These are phyloP conservation scores for Eutrema salsugineum DNA, from an alignment of 441 rosid genomes.

Conservation along the genomic window DNA sequence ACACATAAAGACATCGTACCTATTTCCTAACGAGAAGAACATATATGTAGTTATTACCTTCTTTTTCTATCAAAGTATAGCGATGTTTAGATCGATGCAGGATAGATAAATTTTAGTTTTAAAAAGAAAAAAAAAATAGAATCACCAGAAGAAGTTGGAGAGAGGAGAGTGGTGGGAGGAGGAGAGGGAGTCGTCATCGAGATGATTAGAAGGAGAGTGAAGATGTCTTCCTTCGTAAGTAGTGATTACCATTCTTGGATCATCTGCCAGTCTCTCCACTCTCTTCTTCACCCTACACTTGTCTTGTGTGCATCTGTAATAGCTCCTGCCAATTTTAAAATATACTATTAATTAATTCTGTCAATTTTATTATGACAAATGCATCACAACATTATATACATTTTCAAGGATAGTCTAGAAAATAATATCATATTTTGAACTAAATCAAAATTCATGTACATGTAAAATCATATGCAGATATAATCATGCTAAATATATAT, in stretches of 20 bases:
- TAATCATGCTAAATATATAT: neutral
- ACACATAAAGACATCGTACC: neutral
- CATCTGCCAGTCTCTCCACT: constrained; percentile 96
- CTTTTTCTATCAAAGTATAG: neutral
- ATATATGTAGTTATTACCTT: neutral
- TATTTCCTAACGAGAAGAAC: constrained; percentile 3
- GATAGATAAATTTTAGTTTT: neutral
- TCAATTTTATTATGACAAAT: neutral
- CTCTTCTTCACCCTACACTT: constrained; percentile 92
- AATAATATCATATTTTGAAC: neutral
- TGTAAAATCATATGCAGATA: neutral
- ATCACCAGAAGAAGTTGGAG: constrained; percentile 72
- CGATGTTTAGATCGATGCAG: constrained; percentile 1
- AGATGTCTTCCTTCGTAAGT: constrained; percentile 94
- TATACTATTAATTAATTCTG: neutral
- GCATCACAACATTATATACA: neutral
- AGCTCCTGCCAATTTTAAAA: constrained; percentile 62
- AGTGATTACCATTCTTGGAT: constrained; percentile 98
- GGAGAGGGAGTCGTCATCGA: constrained; percentile 59
- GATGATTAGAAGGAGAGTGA: constrained; percentile 84
- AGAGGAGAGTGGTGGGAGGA: constrained; percentile 49
- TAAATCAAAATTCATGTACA: neutral
- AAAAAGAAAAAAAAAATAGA: neutral
- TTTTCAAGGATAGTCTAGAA: neutral
- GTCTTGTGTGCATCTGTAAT: constrained; percentile 90